Base-by-base conservation (phyloP, 306 rosid genomes). In the Cyamopsis tetragonoloba region DNA sequence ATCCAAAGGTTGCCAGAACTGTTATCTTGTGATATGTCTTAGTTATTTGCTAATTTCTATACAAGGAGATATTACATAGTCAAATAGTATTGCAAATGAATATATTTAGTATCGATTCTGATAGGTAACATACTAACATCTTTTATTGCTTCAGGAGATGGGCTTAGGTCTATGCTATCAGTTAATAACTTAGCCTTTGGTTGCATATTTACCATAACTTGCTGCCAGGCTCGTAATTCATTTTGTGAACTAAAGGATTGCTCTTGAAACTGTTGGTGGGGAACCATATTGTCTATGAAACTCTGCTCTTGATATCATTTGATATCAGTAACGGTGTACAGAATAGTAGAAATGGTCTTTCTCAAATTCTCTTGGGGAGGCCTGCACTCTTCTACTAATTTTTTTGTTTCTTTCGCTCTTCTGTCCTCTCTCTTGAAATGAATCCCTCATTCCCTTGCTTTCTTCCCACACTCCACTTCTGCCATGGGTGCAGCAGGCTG, bases 181-280 rank as follows among this genome's bases (percentile, higher is more conserved):
- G 31, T 13, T 30, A 11, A 13, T 32, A 44, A 62, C 5, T 7
- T 75, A 39, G 11, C n/a, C 18, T 20, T 10, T 41, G 13, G 14
- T 41, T 19, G 31, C 49, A 13, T 56, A 2, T 47, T 44, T 28
- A 59, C 34, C 37, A 17, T 49, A 39, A 30, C 12, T 41, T 27
- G 49, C 46, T 60, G 71, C 17, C 6, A 3, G 61, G 27, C 34
- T 54, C 47, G 43, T 9, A 61, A 32, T 51, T 47, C 43, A 18
- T 54, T 54, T 34, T 62, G 66, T n/a, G 5, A 34, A 51, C 44
- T 54, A 54, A 69, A 32, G 19, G 31, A 50, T 41, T 41, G 44
- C 19, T 14, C 23, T 59, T 18, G 11, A 58, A 57, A n/a, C 54
- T 59, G 46, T 48, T 27, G 18, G 30, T 69, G 31, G 35, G 57